Evolutionary conservation across 1,139 yeast genomes (phyloP), one percentile per base, ranked within the genome.

Genomic region (Blastobotrys indianensis): DNA sequence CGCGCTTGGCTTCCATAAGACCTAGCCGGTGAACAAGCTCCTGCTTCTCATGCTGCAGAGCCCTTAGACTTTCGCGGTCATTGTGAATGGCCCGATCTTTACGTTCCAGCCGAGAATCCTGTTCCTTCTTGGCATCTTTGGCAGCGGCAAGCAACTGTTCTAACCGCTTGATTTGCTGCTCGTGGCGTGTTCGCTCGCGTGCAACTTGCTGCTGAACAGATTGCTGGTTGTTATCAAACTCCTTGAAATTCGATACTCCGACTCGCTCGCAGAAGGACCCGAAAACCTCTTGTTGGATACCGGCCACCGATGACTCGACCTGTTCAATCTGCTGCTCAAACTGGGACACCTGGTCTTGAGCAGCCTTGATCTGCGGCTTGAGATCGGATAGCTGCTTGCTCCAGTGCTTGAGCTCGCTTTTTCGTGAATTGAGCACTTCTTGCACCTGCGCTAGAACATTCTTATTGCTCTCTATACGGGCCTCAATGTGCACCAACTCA

Each of bases 221-320:
- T 9, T 92, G 90, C 49, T 83, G 86, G 12, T 55, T 53, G 4
- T 51, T 44, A 36, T 86, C 95, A 59, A 82, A 86, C 39, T 81
- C 87, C 44, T 73, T 71, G 39, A 85, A 78, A 52, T 72, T 67
- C 6, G 57, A 55, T 56, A 85, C 77, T 0, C 78, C 77, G 49
- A 80, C 67, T 46, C 66, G 70, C 1, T 61, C 49, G 50, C 88
- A 82, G 57, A 87, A 83, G 0, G 63, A 72, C 1, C 65, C 54
- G 60, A 80, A 86, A 3, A 81, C 65, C 1, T 64, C 56, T 1
- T 51, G 47, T 6, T 52, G 37, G 5, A 66, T 56, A 9, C 55
- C 45, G 0, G 47, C 45, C 9, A 66, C 47, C 32, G 56, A 58
- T n/a, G 47, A 48, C 37, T 60, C 61, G 15, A 52, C 49, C 3